Evolutionary conservation across 371 early-diverging fungal species (phyloP).

Genomic region (Rhizopus stolonifer): DNA sequence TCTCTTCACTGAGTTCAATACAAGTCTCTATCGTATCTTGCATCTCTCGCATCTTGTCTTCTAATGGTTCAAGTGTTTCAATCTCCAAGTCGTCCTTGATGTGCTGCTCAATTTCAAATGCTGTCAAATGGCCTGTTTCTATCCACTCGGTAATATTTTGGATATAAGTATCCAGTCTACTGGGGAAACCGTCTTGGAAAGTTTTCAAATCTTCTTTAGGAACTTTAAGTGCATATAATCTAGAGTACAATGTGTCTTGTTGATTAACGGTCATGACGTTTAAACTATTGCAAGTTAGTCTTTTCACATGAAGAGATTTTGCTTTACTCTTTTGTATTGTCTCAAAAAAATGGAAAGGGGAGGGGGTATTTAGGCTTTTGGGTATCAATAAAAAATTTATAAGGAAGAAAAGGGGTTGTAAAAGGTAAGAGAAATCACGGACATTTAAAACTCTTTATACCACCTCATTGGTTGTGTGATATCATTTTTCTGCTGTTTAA

Average conservation of each 20-base stretch:
- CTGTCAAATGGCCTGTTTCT: slow-evolving; percentile 37
- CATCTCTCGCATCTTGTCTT: slow-evolving; percentile 18
- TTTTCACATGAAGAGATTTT: too few species aligned
- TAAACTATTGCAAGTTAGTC: too few species aligned
- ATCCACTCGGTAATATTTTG: slow-evolving; percentile 32
- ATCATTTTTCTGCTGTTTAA: too few species aligned
- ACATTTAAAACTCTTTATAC: too few species aligned
- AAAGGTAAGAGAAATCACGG: too few species aligned
- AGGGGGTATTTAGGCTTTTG: too few species aligned
- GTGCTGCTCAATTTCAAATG: slow-evolving; percentile 38
- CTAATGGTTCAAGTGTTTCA: slow-evolving; percentile 17
- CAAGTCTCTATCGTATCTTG: slow-evolving; percentile 21
- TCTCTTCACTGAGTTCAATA: slow-evolving; percentile 12
- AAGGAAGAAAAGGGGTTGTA: too few species aligned
- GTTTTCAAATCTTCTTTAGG: not conserved
- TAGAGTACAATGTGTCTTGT: not conserved
- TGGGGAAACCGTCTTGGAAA: not conserved
- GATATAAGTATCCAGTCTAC: slow-evolving; percentile 21
- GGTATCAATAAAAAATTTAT: too few species aligned
- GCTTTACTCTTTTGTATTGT: too few species aligned
- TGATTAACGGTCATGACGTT: not conserved
- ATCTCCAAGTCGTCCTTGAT: slow-evolving; percentile 21
- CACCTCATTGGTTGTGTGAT: too few species aligned
- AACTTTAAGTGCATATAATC: not conserved
- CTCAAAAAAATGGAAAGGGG: too few species aligned